Percentiles rank a stretch among this genome's conserved stretches.
phyloP scores from a whole-genome alignment of 352 stramenopile species.

The Phytopythium ostracodes region DNA sequence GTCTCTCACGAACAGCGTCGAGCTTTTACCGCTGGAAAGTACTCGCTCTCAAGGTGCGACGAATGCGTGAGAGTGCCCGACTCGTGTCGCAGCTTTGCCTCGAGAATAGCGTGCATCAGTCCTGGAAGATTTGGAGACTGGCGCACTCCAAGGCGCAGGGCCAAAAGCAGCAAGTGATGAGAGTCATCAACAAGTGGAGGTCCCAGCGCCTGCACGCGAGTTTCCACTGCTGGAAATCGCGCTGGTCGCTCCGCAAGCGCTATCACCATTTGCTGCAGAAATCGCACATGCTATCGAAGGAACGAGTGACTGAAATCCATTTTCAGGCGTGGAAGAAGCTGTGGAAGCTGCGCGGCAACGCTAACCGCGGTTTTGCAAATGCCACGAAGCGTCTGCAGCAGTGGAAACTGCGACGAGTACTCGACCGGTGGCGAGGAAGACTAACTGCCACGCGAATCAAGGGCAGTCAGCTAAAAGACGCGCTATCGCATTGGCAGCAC shows the following conservation, averaged over 20 bases:
- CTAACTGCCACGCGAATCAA: not conserved
- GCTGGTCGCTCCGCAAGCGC: conserved; percentile 23
- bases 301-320: conserved; percentile 12
- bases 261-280: conserved; percentile 20
- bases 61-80: not conserved
- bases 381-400: not conserved
- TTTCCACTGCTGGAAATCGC: conserved; percentile 34
- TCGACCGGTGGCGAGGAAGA: conserved; percentile 3
- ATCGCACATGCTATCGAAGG: conserved; percentile 9
- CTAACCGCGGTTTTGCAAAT: not conserved
- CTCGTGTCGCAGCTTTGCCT: not conserved
- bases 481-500: conserved; percentile 16
- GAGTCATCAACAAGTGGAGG: conserved; percentile 22
- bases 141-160: conserved; percentile 11
- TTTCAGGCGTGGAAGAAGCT: conserved; percentile 26
- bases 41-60: conserved; percentile 2
- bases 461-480: conserved; percentile 12
- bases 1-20: conserved; percentile 5
- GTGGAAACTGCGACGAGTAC: conserved; percentile 6
- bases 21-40: conserved; percentile 21
- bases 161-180: conserved; percentile 13
- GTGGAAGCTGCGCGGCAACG: not conserved
- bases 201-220: conserved; percentile 14
- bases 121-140: conserved; percentile 19
- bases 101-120: not conserved